A percentile compares a stretch with the other conserved stretches of the same genome.
These are phyloP conservation scores for Phalaenopsis equestris DNA, from an alignment of 106 monocot species.

Conservation along the genomic window DNA sequence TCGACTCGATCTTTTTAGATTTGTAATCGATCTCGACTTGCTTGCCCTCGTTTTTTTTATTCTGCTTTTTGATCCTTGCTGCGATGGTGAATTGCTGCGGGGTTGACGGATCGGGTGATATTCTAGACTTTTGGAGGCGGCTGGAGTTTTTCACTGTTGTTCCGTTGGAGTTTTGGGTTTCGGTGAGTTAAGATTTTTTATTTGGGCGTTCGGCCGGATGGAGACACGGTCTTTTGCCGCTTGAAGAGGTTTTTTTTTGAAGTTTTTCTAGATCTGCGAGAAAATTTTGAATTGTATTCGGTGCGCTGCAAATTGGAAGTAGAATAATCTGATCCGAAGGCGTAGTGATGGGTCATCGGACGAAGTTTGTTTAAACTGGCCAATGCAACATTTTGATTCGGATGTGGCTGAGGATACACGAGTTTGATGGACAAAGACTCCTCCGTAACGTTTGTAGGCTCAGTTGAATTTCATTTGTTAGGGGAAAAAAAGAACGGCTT, in stretches of 20 bases:
- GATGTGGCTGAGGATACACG: background rate
- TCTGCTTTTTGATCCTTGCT: background rate
- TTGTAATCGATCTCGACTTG: slow-evolving; percentile 2
- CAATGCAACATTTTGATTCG: background rate
- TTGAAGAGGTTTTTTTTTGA: background rate
- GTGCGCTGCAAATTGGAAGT: background rate
- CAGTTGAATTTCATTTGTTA: background rate
- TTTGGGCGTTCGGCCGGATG: background rate
- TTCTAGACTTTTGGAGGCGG: background rate
- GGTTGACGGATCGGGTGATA: background rate
- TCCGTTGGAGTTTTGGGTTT: background rate
- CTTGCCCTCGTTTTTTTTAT: background rate
- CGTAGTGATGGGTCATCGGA: background rate
- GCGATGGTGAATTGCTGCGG: background rate
- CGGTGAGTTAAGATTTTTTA: background rate
- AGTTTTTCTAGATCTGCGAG: background rate
- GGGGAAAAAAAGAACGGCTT: background rate
- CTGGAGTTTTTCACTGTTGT: background rate
- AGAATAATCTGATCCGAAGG: background rate
- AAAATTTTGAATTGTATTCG: background rate
- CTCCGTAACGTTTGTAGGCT: background rate
- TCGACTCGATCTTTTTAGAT: background rate
- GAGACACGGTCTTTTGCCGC: background rate
- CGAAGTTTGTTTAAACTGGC: background rate
- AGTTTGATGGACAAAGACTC: background rate